Evolutionary conservation across 345 rosid species (phyloP).

Genomic region (Lepidium aucheri): DNA sequence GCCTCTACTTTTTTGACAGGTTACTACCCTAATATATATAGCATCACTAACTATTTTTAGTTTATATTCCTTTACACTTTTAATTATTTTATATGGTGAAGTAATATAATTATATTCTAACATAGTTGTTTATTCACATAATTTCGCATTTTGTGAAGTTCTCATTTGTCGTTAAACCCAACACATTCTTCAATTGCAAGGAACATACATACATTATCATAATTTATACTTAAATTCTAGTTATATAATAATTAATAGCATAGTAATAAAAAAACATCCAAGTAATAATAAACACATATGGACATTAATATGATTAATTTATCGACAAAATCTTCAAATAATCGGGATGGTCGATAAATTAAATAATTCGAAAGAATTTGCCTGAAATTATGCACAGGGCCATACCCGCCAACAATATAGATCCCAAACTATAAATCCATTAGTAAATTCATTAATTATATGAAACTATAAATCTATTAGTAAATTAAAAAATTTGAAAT

Average conservation of each 20-base stretch:
- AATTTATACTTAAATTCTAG: background rate
- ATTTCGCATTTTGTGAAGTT: conserved; percentile 12
- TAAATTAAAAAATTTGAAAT: too few species aligned
- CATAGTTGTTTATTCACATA: background rate
- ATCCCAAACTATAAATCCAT: background rate
- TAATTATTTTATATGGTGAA: background rate
- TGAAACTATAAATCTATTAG: too few species aligned
- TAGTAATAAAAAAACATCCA: background rate
- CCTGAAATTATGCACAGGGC: conserved; percentile 2
- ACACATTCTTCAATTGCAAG: conserved; percentile 1
- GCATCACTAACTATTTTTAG: conserved; percentile 6
- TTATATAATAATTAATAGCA: background rate
- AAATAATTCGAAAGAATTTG: background rate
- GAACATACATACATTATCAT: background rate
- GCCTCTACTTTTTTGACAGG: conserved; percentile 18
- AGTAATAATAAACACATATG: too few species aligned
- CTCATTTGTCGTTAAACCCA: conserved; percentile 8
- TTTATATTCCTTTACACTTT: background rate
- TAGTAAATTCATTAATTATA: background rate
- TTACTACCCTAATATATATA: conserved; percentile 19
- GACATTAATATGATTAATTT: too few species aligned
- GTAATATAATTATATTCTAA: background rate
- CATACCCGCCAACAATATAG: conserved; percentile 7
- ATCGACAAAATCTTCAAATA: too few species aligned
- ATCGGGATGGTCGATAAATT: background rate